These are phyloP conservation scores for Yamadazyma mexicana DNA, from an alignment of 1,139 yeast species.

Conservation along the genomic window DNA sequence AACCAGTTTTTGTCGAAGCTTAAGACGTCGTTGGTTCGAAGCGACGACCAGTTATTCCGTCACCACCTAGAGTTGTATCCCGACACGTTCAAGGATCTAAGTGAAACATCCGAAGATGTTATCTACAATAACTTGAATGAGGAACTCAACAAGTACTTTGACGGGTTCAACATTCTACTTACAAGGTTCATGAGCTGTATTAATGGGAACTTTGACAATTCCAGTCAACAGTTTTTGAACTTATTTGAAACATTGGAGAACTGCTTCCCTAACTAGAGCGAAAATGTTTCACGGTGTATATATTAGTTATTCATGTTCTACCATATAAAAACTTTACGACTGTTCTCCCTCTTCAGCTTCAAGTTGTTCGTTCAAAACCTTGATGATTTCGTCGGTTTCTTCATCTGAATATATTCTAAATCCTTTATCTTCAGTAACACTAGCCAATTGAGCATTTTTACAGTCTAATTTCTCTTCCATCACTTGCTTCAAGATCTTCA, in stretches of 20 bases:
- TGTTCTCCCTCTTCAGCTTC: slow-evolving; percentile 3
- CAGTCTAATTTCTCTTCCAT: slow-evolving; percentile 99
- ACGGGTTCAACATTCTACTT: slow-evolving; percentile 54
- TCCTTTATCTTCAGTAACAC: slow-evolving; percentile 85
- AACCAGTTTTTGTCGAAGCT: slow-evolving; percentile 55
- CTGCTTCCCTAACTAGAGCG: slow-evolving; percentile 33
- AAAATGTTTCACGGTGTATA: slow-evolving; percentile 5
- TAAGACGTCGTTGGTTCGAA: slow-evolving; percentile 54
- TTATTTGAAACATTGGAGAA: slow-evolving; percentile 55
- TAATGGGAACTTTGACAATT: slow-evolving; percentile 61
- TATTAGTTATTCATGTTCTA: not conserved
- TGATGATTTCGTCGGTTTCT: slow-evolving; percentile 80
- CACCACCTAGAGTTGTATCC: slow-evolving; percentile 41
- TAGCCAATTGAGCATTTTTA: slow-evolving; percentile 91
- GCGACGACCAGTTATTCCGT: slow-evolving; percentile 48
- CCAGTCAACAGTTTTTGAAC: slow-evolving; percentile 55
- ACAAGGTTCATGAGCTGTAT: slow-evolving; percentile 56
- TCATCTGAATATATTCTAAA: slow-evolving; percentile 84
- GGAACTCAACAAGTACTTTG: slow-evolving; percentile 52
- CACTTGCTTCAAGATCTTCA: slow-evolving; percentile 92
- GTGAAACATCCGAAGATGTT: slow-evolving; percentile 34
- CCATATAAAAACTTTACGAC: slow-evolving; percentile 1
- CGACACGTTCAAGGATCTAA: slow-evolving; percentile 39
- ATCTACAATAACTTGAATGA: slow-evolving; percentile 43
- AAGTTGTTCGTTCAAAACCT: slow-evolving; percentile 70